phyloP scores from a whole-genome alignment of 2,329 filamentous ascomycete genomes.

The Beauveria sp. region DNA sequence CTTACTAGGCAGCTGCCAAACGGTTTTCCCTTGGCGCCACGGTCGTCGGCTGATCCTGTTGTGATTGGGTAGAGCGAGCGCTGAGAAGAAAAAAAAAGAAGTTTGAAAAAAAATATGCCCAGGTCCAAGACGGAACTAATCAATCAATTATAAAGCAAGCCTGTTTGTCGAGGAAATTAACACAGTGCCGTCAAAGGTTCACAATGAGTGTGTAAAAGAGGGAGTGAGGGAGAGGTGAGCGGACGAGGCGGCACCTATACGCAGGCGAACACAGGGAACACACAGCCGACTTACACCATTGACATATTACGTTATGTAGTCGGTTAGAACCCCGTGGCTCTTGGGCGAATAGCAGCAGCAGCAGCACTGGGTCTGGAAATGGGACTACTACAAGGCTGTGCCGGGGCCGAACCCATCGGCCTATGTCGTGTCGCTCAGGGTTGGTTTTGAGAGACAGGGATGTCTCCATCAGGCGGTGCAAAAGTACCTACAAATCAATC shows the following conservation, averaged over 20 bases:
- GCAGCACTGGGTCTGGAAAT: neutral
- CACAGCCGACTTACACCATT: too few species aligned
- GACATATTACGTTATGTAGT: too few species aligned
- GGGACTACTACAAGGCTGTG: slow-evolving; percentile 3
- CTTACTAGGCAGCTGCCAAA: neutral
- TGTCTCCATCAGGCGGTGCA: too few species aligned
- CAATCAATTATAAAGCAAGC: neutral
- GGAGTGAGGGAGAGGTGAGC: neutral
- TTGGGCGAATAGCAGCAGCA: neutral
- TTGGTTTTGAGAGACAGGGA: neutral
- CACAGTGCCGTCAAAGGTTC: neutral
- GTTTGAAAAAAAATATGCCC: neutral
- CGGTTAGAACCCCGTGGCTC: too few species aligned
- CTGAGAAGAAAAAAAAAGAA: neutral
- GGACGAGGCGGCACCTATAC: slow-evolving; percentile 1
- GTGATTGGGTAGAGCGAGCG: too few species aligned
- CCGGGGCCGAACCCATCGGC: slow-evolving; percentile 6
- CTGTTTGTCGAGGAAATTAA: neutral
- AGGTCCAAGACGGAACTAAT: neutral
- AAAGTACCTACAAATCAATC: too few species aligned
- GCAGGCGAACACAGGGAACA: neutral
- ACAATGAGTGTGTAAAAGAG: neutral
- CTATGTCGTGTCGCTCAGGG: neutral
- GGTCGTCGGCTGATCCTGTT: too few species aligned
- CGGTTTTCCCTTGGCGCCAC: too few species aligned